These are phyloP conservation scores for Cyberlindnera subsufficiens DNA, from an alignment of 805 yeast genomes.

Conservation along the genomic window DNA sequence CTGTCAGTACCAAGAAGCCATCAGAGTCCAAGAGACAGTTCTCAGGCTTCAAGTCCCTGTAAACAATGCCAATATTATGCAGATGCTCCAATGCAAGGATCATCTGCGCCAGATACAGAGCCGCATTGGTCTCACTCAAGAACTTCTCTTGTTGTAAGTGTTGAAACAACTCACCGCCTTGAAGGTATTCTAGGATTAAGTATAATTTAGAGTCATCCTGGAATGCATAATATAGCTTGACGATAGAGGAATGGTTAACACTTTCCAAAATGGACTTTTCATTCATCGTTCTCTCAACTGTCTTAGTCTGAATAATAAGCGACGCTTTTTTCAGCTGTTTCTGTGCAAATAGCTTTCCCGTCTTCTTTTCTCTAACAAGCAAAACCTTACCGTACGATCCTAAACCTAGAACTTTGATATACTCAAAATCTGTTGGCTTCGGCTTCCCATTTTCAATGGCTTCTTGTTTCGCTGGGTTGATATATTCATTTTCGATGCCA, in stretches of 20 bases:
- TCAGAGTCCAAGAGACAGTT: slow-evolving; percentile 88
- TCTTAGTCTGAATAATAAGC: slow-evolving; percentile 50
- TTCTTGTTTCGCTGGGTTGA: slow-evolving; percentile 5
- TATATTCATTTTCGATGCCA: slow-evolving; percentile 36
- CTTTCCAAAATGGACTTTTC: slow-evolving; percentile 71
- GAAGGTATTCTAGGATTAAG: slow-evolving; percentile 71
- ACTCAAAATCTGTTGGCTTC: slow-evolving; percentile 53
- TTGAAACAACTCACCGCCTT: slow-evolving; percentile 91
- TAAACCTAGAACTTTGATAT: slow-evolving; percentile 71
- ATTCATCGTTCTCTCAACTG: slow-evolving; percentile 72
- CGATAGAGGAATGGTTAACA: slow-evolving; percentile 75
- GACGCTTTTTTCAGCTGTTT: slow-evolving; percentile 82
- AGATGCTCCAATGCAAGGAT: slow-evolving; percentile 88
- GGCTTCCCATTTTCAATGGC: slow-evolving; percentile 14
- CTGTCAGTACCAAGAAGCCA: slow-evolving; percentile 94
- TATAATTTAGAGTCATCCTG: slow-evolving; percentile 78
- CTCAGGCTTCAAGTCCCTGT: slow-evolving; percentile 95
- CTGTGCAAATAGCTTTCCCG: slow-evolving; percentile 74
- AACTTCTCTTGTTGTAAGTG: slow-evolving; percentile 94
- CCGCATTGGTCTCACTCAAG: slow-evolving; percentile 85
- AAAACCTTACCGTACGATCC: slow-evolving; percentile 90
- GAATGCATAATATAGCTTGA: slow-evolving; percentile 73
- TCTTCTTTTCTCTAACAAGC: slow-evolving; percentile 57
- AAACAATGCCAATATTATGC: slow-evolving; percentile 91
- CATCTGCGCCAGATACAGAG: slow-evolving; percentile 91